These are phyloP conservation scores for Candida sanyiensis DNA, from an alignment of 805 yeast species.

Conservation along the genomic window DNA sequence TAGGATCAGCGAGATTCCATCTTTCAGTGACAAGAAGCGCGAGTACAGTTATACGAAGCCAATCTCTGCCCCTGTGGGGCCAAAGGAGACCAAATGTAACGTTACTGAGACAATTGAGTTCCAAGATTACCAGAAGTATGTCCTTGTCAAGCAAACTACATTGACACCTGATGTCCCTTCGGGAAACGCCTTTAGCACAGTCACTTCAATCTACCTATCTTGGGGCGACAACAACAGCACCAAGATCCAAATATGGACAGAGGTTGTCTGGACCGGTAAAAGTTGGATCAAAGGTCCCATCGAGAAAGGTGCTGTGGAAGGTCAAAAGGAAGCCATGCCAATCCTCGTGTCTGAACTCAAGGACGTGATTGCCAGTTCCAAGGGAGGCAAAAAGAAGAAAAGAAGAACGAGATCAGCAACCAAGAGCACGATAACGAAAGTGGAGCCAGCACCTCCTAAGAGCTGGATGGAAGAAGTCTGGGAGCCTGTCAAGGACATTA, in stretches of 20 bases:
- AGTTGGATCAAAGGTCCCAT: constrained; percentile 74
- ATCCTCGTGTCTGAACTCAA: constrained; percentile 39
- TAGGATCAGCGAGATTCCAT: constrained; percentile 44
- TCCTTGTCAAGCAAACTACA: constrained; percentile 57
- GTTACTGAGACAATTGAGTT: constrained; percentile 55
- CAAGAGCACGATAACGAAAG: not conserved
- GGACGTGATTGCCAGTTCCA: constrained; percentile 23
- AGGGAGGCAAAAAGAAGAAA: constrained; percentile 16
- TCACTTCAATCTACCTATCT: constrained; percentile 51
- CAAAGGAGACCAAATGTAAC: constrained; percentile 76
- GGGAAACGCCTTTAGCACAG: constrained; percentile 62
- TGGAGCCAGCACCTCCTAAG: not conserved
- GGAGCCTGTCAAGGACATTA: not conserved
- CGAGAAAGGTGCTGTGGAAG: constrained; percentile 70
- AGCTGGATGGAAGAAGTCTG: not conserved
- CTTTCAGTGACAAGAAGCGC: constrained; percentile 37
- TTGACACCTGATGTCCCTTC: constrained; percentile 93
- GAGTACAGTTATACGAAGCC: constrained; percentile 67
- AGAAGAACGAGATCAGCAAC: constrained; percentile 1
- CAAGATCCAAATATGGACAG: constrained; percentile 46
- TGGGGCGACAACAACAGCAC: constrained; percentile 61
- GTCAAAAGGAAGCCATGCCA: constrained; percentile 56
- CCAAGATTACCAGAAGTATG: constrained; percentile 48
- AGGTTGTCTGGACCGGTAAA: constrained; percentile 65
- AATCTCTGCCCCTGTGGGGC: constrained; percentile 79